phyloP scores from a whole-genome alignment of 179 eudicot genomes.

The Silene noctiflora region DNA sequence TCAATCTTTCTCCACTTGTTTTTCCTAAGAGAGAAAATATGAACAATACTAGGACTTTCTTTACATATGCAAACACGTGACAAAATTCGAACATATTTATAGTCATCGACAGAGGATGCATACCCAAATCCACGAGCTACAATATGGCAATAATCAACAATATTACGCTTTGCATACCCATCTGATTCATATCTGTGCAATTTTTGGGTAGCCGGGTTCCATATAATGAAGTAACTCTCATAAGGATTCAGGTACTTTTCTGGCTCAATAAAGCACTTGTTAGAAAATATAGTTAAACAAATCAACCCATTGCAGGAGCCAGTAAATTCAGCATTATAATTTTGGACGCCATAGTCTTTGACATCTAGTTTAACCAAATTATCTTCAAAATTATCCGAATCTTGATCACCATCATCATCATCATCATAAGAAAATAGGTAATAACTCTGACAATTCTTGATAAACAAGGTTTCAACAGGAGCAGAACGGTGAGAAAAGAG shows the following conservation, averaged over 20 bases:
- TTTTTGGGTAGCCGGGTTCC: conserved; percentile 10
- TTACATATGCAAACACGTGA: too few species aligned
- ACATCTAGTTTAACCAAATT: background rate
- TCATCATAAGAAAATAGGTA: background rate
- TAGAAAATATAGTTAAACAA: conserved; percentile 2
- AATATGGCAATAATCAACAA: background rate
- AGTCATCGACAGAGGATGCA: conserved; percentile 18
- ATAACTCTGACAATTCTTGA: background rate
- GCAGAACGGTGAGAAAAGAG: background rate
- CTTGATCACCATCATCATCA: background rate
- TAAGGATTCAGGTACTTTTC: background rate
- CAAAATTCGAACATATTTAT: conserved; percentile 17
- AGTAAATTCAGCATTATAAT: background rate
- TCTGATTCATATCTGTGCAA: background rate
- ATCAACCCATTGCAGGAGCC: conserved; percentile 21
- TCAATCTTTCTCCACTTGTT: too few species aligned
- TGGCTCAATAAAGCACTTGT: too few species aligned
- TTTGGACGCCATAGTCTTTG: background rate
- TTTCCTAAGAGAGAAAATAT: too few species aligned
- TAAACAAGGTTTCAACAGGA: background rate
- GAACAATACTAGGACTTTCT: too few species aligned
- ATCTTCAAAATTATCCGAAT: background rate
- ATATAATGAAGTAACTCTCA: conserved; percentile 2
- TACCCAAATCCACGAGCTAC: conserved; percentile 24
- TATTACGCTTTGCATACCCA: background rate